A percentile compares a stretch with the other conserved stretches of the same genome.
These are phyloP conservation scores for Trichomonas vaginalis DNA, from an alignment of 208 protist genomes.

Conservation along the genomic window DNA sequence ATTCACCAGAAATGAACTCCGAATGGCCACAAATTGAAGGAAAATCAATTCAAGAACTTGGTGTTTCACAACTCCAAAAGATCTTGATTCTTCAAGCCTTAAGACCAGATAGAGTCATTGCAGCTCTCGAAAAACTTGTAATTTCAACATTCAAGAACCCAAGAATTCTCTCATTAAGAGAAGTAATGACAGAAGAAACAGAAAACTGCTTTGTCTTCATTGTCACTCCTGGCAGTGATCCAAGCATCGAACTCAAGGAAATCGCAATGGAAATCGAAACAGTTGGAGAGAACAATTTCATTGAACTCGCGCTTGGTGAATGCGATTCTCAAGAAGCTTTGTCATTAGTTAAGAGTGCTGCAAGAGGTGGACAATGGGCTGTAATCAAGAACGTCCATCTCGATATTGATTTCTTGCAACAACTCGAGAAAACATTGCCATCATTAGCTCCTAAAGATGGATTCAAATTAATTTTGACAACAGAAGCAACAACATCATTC, in stretches of 20 bases:
- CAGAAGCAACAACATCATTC: constrained; percentile 72
- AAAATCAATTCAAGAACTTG: background rate
- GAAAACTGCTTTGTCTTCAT: constrained; percentile 63
- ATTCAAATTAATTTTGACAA: constrained; percentile 82
- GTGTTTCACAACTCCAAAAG: background rate
- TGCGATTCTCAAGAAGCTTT: constrained; percentile 53
- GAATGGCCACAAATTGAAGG: background rate
- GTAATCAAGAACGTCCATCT: constrained; percentile 12
- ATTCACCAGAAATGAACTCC: background rate
- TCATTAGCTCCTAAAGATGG: background rate
- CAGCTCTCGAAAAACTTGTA: background rate
- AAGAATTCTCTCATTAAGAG: background rate
- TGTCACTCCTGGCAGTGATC: constrained; percentile 73
- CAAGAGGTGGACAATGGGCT: background rate
- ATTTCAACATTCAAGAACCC: background rate
- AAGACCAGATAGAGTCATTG: background rate
- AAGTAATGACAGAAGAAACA: background rate
- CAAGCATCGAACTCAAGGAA: constrained; percentile 66
- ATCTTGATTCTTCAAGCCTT: background rate
- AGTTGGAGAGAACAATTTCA: constrained; percentile 47
- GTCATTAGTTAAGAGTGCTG: background rate
- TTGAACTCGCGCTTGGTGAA: constrained; percentile 77
- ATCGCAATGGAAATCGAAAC: constrained; percentile 49
- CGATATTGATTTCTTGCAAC: background rate
- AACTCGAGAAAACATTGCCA: background rate